A percentile compares a stretch with the other conserved stretches of the same genome.
Conservation (phyloP, 2,329 filamentous ascomycete genomes). For the Fusarium veterinarium region DNA sequence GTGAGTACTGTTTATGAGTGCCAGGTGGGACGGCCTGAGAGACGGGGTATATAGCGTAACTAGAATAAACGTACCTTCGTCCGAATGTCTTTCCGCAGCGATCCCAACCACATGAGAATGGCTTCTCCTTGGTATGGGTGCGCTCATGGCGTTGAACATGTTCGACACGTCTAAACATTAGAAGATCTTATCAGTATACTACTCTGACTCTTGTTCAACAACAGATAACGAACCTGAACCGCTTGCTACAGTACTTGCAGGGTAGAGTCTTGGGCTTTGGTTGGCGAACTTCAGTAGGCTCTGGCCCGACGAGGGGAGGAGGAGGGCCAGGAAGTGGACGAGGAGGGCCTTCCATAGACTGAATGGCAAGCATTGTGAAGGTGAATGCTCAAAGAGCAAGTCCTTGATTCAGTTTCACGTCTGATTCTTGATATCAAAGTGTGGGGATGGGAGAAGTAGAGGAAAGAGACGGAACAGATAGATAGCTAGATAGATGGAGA, state of each 20-base stretch:
- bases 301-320: conserved; percentile 51
- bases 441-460: conserved; percentile 37
- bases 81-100: conserved; percentile 72
- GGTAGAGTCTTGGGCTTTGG: conserved; percentile 72
- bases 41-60: conserved; percentile 36
- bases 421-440: conserved; percentile 19
- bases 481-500: conserved; percentile 38
- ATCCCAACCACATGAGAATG: conserved; percentile 69
- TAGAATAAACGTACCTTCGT: conserved; percentile 63
- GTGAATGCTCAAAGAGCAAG: conserved; percentile 29
- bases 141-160: conserved; percentile 73
- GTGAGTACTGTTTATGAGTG: conserved; percentile 30
- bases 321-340: conserved; percentile 44
- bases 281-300: conserved; percentile 63
- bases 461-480: conserved; percentile 19
- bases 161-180: conserved; percentile 66
- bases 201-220: conserved; percentile 4
- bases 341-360: conserved; percentile 62
- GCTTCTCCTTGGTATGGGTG: conserved; percentile 74
- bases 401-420: conserved; percentile 20
- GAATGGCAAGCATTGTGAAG: conserved; percentile 63
- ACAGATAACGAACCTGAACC: conserved; percentile 64
- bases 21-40: conserved; percentile 31
- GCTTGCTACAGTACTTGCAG: conserved; percentile 72
- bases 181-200: conserved; percentile 34